Evolutionary conservation across 2,329 filamentous ascomycete species (phyloP), one percentile per base, ranked within the genome.

Genomic region (Zymoseptoria tritici): DNA sequence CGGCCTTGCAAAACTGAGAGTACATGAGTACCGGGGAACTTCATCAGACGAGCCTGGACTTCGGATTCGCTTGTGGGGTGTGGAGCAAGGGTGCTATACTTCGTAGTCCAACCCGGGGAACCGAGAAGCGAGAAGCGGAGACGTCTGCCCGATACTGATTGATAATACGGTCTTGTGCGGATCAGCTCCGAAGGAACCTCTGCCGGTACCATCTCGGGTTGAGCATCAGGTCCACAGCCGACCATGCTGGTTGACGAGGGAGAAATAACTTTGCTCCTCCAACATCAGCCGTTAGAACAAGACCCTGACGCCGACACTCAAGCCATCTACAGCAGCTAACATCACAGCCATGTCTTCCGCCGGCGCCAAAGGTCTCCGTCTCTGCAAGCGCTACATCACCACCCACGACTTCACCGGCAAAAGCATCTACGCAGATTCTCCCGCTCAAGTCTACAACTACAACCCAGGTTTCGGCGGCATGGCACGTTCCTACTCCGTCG

Each of bases 381-480:
- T 62, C 19, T 64, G 61, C 63, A 65, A 66, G 57, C 55, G 66
- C 31, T 65, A 66, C 63, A 67, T 67, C 56, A 57, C 64, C 9
- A 67, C 63, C 20, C 66, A 65, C 59, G 59, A 66, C 54, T 56
- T 19, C 54, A 52, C 22, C 36, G 64, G 64, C 29, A 62, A 60
- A 51, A 67, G 64, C 55, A 51, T 64, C 26, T 66, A 64, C 36
- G 57, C 63, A n/a, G 56, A 56, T 9, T 62, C 63, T 9, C 64
- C 66, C 7, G 64, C 62, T 0, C 61, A 64, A 46, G 56, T 64
- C 31, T 65, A 57, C 57, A 58, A 56, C 51, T 56, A 29, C 19
- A 36, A 57, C 3, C 54, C 57, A 20, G 52, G 51, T 24, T 20
- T 53, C 21, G 62, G 63, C n/a, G 62, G 55, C 16, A 60, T 64